A percentile compares a stretch with the other conserved stretches of the same genome.
Evolutionary conservation across 148 eudicot genomes (phyloP).

Genomic region (Limonium bicolor): DNA sequence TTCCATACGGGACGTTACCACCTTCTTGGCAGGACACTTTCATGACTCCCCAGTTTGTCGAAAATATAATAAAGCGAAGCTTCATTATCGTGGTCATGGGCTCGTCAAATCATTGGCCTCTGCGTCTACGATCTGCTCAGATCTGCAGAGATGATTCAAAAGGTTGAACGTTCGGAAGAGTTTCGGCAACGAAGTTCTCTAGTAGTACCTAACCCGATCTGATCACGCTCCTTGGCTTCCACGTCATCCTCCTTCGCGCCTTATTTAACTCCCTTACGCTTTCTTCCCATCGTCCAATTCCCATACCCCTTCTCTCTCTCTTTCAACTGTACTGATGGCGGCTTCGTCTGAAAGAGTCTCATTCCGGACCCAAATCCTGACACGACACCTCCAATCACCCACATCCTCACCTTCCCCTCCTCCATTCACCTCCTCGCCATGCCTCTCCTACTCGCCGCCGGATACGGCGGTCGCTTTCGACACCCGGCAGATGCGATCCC

Average conservation of each 20-base stretch:
- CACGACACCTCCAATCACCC: slow-evolving; percentile 31
- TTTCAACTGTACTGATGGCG: slow-evolving; percentile 1
- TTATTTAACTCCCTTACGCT: background rate
- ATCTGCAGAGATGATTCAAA: no score
- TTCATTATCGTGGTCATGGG: no score
- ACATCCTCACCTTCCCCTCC: background rate
- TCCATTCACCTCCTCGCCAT: slow-evolving; percentile 16
- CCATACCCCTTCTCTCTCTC: background rate
- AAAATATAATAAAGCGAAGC: no score
- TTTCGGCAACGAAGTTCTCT: no score
- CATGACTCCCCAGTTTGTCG: no score
- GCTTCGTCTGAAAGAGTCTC: slow-evolving; percentile 17
- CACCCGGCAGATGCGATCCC: slow-evolving; percentile 26
- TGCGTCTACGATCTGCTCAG: no score
- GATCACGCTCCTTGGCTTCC: no score
- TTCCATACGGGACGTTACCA: no score
- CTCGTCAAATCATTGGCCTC: no score
- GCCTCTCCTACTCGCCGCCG: slow-evolving; percentile 50
- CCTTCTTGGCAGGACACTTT: no score
- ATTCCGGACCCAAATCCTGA: slow-evolving; percentile 39
- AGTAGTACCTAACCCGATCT: no score
- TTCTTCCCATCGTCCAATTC: background rate
- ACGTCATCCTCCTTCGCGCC: background rate
- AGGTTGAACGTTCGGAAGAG: no score
- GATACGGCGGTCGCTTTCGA: slow-evolving; percentile 26